Evolutionary conservation across 208 protist species (phyloP), one percentile per base, ranked within the genome.

Genomic region (Leishmania mexicana): DNA sequence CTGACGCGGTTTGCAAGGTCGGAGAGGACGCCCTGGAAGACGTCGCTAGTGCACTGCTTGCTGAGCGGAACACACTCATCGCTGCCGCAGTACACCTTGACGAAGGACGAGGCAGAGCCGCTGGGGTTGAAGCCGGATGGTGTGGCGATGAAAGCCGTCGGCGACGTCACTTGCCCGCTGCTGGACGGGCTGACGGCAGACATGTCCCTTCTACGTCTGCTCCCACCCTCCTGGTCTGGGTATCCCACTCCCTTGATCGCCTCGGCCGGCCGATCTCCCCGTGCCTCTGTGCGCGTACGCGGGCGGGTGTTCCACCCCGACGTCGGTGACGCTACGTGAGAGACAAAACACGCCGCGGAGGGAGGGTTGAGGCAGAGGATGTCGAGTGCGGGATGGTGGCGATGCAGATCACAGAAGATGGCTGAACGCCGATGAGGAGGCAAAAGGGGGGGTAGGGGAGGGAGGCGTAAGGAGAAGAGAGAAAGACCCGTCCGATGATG

Each of bases 1-100:
- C 79, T 81, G 53, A 74, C 47, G 64, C 79, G 68, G 21, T 65
- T 88, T 5, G 85, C 88, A n/a, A 91, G 75, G 38, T 93, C 89
- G 11, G 81, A 75, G 76, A 95, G 85, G 40, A 81, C 84, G 31
- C 73, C 74, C 40, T 88, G 80, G 38, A 95, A 85, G 57, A 82
- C 84, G 21, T 88, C 88, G 45, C 82, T 80, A 38, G 89, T 89
- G 76, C 89, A 95, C 76, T 95, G 89, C 40, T 85, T 88, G 83
- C 88, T 93, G 51, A 95, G 86, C 76, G 62, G 80, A 67, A 83
- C 80, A 54, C 80, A 83, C 24, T 83, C 73, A 4, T 71, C 80
- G 11, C 73, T 53, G 28, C 80, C 80, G 38, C 49, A 83, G 53
- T 78, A 78, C 2, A 83, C 73, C 40, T 83, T 78, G n/a, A 83